These are phyloP conservation scores for Calonectria pteridis DNA, from an alignment of 2,329 filamentous ascomycete genomes.

Conservation along the genomic window DNA sequence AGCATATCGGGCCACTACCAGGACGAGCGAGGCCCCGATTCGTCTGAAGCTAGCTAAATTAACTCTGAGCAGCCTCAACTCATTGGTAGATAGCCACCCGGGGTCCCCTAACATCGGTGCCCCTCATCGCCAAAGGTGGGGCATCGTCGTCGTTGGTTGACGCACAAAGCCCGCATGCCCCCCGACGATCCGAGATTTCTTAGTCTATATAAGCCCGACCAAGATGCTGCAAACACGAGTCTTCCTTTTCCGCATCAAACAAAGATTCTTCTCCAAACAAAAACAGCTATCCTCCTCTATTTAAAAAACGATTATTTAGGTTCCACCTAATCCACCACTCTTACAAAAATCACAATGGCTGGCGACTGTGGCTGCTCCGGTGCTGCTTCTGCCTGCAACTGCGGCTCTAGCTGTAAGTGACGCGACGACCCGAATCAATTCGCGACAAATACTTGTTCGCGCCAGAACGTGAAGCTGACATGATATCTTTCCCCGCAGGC, in stretches of 20 bases:
- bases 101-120: neutral
- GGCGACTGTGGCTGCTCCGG: slow-evolving; percentile 54
- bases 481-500: slow-evolving; percentile 34
- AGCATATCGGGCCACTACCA: slow-evolving; percentile 34
- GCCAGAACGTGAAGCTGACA: slow-evolving; percentile 29
- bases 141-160: slow-evolving; percentile 1
- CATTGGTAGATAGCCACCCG: slow-evolving; percentile 34
- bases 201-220: slow-evolving; percentile 44
- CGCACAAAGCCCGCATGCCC: slow-evolving; percentile 26
- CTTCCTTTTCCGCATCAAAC: slow-evolving; percentile 23
- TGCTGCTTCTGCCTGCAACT: slow-evolving; percentile 49
- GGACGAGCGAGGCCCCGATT: neutral
- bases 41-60: slow-evolving; percentile 38
- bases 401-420: slow-evolving; percentile 53
- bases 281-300: slow-evolving; percentile 13
- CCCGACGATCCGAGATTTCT: slow-evolving; percentile 8
- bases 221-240: neutral
- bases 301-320: slow-evolving; percentile 5
- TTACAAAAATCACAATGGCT: slow-evolving; percentile 49
- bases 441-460: neutral
- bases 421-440: neutral
- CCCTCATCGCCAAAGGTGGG: slow-evolving; percentile 34
- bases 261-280: slow-evolving; percentile 31
- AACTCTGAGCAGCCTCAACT: slow-evolving; percentile 27
- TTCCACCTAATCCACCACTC: slow-evolving; percentile 22